Evolutionary conservation across 257 asterid genomes (phyloP).

Genomic region (Cynanchum wilfordii): DNA sequence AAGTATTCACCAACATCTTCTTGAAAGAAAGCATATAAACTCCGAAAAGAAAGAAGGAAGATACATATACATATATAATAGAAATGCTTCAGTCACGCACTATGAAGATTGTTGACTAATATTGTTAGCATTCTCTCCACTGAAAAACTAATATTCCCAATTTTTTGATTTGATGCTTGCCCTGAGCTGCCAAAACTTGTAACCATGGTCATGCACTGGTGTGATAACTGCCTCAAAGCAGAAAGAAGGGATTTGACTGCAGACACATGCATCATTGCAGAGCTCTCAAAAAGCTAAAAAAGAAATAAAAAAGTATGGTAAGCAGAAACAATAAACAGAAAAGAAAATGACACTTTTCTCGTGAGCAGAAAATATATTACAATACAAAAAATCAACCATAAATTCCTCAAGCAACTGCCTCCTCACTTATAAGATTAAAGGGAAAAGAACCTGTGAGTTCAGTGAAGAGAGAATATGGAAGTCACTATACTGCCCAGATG

Average conservation of each 20-base stretch:
- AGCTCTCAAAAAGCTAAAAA: conserved; percentile 89
- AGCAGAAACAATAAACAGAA: neutral
- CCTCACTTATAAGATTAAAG: conserved; percentile 1
- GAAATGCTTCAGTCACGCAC: conserved; percentile 39
- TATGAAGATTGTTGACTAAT: conserved; percentile 84
- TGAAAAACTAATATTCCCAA: conserved; percentile 79
- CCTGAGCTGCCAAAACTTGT: conserved; percentile 58
- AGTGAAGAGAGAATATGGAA: conserved; percentile 87
- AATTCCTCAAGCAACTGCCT: neutral
- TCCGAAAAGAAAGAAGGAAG: neutral
- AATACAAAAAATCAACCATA: neutral
- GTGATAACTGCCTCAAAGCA: conserved; percentile 82
- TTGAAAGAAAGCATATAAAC: conserved; percentile 18
- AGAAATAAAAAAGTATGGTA: neutral
- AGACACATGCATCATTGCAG: conserved; percentile 80
- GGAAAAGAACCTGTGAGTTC: conserved; percentile 67
- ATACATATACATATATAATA: neutral
- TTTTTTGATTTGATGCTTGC: conserved; percentile 68
- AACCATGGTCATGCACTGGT: conserved; percentile 67
- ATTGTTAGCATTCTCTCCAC: conserved; percentile 86
- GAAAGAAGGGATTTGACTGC: conserved; percentile 93
- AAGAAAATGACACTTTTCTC: neutral
- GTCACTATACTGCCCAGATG: conserved; percentile 94
- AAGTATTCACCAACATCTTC: neutral
- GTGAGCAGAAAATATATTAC: neutral